These are phyloP conservation scores for Pythium coloratum DNA, from an alignment of 352 stramenopile genomes.

Conservation along the genomic window DNA sequence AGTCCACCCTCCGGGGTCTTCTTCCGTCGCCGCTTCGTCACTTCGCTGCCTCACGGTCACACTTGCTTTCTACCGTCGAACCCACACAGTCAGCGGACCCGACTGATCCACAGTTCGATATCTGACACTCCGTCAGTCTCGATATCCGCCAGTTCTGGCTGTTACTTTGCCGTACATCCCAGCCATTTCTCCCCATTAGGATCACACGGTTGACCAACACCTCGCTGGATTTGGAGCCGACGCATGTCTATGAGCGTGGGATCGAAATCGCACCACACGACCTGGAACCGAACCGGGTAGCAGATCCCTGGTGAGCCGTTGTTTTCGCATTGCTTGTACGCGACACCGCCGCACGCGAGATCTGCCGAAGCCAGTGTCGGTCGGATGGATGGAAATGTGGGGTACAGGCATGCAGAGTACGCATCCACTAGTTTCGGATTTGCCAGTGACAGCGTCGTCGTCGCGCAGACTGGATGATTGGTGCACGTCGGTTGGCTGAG, in stretches of 20 bases:
- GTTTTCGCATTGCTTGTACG: conserved; percentile 17
- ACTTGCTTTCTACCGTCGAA: no score
- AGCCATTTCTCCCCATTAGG: conserved; percentile 18
- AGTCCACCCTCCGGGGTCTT: no score
- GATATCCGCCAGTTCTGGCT: no score
- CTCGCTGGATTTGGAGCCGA: conserved; percentile 12
- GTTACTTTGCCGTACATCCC: not conserved
- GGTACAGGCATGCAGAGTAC: not conserved
- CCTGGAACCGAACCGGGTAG: not conserved
- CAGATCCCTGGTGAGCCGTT: conserved; percentile 11
- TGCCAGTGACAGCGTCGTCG: no score
- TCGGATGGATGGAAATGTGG: not conserved
- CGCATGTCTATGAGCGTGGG: conserved; percentile 1
- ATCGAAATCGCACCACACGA: not conserved
- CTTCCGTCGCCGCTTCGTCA: no score
- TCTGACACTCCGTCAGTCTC: no score
- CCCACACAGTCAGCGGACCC: no score
- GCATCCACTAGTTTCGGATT: not conserved
- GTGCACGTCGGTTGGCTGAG: not conserved
- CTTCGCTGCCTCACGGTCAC: no score
- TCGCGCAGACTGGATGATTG: not conserved
- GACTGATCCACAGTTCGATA: no score
- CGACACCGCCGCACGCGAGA: conserved; percentile 11
- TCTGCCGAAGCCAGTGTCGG: not conserved
- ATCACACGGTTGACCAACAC: conserved; percentile 18